Conservation (phyloP, 2,329 filamentous ascomycete species). For the Colletotrichum chlorophyti region DNA sequence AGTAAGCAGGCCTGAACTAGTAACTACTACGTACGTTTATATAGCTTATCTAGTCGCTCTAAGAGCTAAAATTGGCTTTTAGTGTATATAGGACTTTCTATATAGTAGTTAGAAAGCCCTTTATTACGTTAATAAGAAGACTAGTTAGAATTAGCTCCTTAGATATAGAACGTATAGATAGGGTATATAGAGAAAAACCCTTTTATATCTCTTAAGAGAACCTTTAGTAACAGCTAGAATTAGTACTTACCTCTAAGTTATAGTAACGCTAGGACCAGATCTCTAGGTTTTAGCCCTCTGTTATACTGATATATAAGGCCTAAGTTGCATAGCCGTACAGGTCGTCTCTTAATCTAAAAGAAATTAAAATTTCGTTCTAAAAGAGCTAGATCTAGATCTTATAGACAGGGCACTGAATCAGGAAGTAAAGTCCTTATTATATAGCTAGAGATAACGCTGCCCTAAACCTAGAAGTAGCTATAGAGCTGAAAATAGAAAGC, state of each 20-base stretch:
- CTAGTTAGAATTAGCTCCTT: too few species aligned
- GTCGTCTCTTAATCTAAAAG: not conserved
- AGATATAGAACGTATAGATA: not conserved
- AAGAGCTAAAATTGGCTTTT: not conserved
- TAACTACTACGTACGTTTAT: not conserved
- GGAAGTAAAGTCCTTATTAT: not conserved
- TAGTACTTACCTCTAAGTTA: not conserved
- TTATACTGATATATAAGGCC: not conserved
- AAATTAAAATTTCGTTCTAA: not conserved
- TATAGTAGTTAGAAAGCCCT: too few species aligned
- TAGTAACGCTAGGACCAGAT: not conserved
- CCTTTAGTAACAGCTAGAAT: too few species aligned
- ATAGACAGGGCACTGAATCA: not conserved
- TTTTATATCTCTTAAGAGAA: not conserved
- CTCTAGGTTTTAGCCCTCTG: not conserved
- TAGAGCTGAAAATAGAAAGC: not conserved
- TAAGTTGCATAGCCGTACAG: not conserved
- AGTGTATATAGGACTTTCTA: too few species aligned
- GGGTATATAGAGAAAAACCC: not conserved
- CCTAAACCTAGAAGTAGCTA: not conserved
- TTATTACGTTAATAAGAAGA: too few species aligned
- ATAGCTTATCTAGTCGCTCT: not conserved
- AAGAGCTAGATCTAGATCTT: not conserved
- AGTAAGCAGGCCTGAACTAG: too few species aligned
- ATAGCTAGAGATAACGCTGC: not conserved